These are phyloP conservation scores for Diospyros kaki DNA, from an alignment of 148 eudicot genomes.

Conservation along the genomic window DNA sequence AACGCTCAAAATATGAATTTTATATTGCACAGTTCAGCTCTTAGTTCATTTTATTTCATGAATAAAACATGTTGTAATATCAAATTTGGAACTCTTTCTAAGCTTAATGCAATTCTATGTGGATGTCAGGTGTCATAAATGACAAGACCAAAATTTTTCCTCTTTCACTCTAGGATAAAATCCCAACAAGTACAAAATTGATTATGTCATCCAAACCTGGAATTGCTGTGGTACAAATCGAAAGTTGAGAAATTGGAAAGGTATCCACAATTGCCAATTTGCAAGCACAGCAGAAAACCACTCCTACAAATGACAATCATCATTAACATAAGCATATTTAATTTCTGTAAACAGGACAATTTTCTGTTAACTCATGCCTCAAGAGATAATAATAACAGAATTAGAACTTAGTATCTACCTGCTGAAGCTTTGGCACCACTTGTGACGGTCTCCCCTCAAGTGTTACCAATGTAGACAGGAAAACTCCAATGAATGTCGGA, in stretches of 20 bases:
- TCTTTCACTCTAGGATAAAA: background rate
- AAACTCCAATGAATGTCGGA: conserved; percentile 72
- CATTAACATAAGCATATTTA: background rate
- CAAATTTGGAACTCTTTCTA: background rate
- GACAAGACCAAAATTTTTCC: background rate
- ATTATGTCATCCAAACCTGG: conserved; percentile 53
- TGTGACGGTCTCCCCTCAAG: conserved; percentile 79
- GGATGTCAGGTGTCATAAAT: background rate
- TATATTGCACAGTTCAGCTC: too few species aligned
- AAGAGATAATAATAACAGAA: background rate
- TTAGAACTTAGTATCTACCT: conserved; percentile 36
- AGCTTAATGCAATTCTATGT: background rate
- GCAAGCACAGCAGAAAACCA: conserved; percentile 89
- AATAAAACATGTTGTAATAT: background rate
- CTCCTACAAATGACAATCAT: conserved; percentile 42
- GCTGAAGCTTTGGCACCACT: conserved; percentile 84
- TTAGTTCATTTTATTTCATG: too few species aligned
- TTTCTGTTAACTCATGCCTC: conserved; percentile 1
- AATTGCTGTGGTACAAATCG: conserved; percentile 93
- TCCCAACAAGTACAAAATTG: conserved; percentile 4
- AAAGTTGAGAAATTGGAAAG: conserved; percentile 96
- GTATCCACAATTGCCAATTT: conserved; percentile 94
- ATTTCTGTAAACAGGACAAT: background rate
- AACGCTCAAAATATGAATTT: too few species aligned
- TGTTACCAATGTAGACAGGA: conserved; percentile 60